phyloP scores from a whole-genome alignment of 2,329 filamentous ascomycete genomes.

The Penicillium sp. region DNA sequence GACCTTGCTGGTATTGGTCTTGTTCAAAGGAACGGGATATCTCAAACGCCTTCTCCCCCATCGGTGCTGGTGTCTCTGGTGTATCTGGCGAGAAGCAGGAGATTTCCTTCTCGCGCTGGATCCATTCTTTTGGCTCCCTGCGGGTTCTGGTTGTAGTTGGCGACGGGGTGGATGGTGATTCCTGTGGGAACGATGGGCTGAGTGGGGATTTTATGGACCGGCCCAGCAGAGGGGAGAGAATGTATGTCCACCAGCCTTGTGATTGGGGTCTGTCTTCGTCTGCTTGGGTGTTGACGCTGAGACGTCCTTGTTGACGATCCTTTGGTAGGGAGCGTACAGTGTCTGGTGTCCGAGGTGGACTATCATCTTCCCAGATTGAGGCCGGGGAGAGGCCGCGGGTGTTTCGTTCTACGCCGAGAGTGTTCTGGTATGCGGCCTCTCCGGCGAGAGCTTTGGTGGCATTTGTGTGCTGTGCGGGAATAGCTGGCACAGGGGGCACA shows the following conservation, averaged over 20 bases:
- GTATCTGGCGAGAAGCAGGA: slow-evolving; percentile 37
- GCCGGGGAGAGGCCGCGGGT: slow-evolving; percentile 30
- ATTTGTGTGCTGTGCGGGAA: slow-evolving; percentile 34
- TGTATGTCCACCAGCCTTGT: slow-evolving; percentile 51
- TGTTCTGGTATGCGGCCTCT: slow-evolving; percentile 12
- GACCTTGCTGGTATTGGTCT: background rate
- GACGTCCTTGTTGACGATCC: slow-evolving; percentile 2
- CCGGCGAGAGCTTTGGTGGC: slow-evolving; percentile 8
- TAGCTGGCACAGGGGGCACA: slow-evolving; percentile 42
- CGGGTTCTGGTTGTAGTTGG: background rate
- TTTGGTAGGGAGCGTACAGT: slow-evolving; percentile 20
- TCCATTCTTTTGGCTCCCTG: slow-evolving; percentile 24
- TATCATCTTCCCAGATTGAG: slow-evolving; percentile 40
- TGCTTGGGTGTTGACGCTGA: slow-evolving; percentile 37
- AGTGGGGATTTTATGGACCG: slow-evolving; percentile 25
- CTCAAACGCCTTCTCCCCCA: slow-evolving; percentile 12
- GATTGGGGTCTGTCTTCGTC: slow-evolving; percentile 39
- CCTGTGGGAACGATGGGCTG: slow-evolving; percentile 23
- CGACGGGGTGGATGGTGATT: background rate
- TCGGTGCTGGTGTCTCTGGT: slow-evolving; percentile 22
- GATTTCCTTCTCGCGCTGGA: slow-evolving; percentile 24
- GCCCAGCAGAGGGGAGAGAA: slow-evolving; percentile 46
- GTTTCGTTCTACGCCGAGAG: slow-evolving; percentile 10
- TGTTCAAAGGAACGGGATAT: slow-evolving; percentile 13
- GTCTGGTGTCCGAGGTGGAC: slow-evolving; percentile 6